Base-by-base conservation (phyloP, 2,329 filamentous ascomycete species). In the Epichloe baconii region DNA sequence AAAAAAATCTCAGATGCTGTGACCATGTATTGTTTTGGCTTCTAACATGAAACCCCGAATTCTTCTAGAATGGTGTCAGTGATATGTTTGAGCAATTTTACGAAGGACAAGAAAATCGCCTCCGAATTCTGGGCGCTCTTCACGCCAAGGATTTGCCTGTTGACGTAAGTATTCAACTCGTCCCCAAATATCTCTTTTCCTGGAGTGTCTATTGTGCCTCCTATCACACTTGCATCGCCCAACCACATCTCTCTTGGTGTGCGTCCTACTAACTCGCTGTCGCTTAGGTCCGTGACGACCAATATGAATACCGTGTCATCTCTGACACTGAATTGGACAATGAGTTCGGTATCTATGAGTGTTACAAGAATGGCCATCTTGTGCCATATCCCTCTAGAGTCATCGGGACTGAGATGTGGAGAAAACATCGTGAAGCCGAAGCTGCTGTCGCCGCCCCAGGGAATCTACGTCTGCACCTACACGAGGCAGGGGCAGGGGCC, bases 301-400 rank as follows among this genome's bases (percentile, higher is more conserved):
- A 70, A 46, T 75, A 71, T 57, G 62, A 68, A 56, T 74, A 69
- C 59, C 72, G 69, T 53, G 59, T 64, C 52, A 72, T 76, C 53
- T 64, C 67, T 40, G 69, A 73, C 56, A 66, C 69, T 43, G 65
- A 74, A 51, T 64, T 68, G 49, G 66, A 72, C 52, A 58, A 62
- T 43, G 65, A 70, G 36, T 74, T 75, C 54, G 68, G 70, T 47
- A 60, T 68, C 26, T 75, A 71, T 54, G 62, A 69, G 44, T 63
- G 66, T 55, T 66, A 65, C 55, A 65, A 68, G 41, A 62, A 71
- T 53, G 71, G 69, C 44, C 49, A 65, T 49, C 64, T 74, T 44
- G 67, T 75, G 4, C 72, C 72, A 3, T 74, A 72, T 55, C 69
- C 70, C 46, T 70, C 69, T 21, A 64, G 68, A 31, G 66, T 71